Base-by-base conservation (phyloP, 1,284 basidiomycete genomes). In the Leccinum pachyderme region DNA sequence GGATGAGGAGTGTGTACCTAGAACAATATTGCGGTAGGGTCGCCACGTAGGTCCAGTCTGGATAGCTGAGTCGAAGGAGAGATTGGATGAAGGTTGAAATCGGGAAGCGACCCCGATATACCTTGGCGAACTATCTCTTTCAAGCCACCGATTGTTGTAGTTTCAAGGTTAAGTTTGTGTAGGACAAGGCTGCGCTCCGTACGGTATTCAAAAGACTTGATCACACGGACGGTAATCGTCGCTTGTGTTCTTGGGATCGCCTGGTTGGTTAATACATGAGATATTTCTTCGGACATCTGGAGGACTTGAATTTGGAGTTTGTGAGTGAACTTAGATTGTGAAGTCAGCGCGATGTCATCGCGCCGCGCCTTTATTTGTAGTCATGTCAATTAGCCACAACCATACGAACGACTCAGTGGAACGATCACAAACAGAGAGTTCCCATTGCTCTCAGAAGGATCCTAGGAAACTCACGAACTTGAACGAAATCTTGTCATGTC, bases 151-250 rank as follows among this genome's bases (percentile, higher is more conserved):
- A 95, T 87, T 0, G 93, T 95, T 33, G 81, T 86, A 1, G 76
- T 78, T 60, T 89, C 86, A 55, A 97, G 82, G 70, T 99, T 87
- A 62, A 97, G 69, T 60, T 88, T 78, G 62, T 87, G 87, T 47
- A 98, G 78, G 33, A 99, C 87, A 59, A 98, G 81, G 65, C 85
- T 89, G 68, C 91, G 91, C 74, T 94, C 89, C 35, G 94, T 95
- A 51, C 96, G 84, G 71, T 85, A 98, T 67, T 89, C 87, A 70
- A 99, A 97, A 41, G 89, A 94, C 71, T 99, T 99, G 77, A 99
- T 93, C 61, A 98, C 82, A 32, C 96, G 86, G 44, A 98, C 71
- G n/a, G 94, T 96, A 57, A 96, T 77, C 7, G 90, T 91, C 18
- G 91, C 89, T 54, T 84, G 79, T 5, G 87, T 87, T 60, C 78